A percentile compares a stretch with the other conserved stretches of the same genome.
These are phyloP conservation scores for Xylariaceae sp. DNA, from an alignment of 2,329 filamentous ascomycete genomes.

Conservation along the genomic window DNA sequence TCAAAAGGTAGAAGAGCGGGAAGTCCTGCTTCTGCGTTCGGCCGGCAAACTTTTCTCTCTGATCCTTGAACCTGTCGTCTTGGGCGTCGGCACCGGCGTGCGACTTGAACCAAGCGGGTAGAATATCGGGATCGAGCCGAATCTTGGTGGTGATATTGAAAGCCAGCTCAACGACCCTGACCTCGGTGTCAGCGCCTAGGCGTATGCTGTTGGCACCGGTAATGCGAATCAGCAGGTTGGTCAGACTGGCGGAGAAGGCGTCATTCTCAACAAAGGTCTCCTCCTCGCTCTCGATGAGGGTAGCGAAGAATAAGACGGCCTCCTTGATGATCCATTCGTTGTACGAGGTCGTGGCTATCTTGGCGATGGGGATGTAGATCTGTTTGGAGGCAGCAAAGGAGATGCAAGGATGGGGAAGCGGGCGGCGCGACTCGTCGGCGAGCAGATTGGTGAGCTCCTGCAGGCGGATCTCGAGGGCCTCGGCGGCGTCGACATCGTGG, in stretches of 20 bases:
- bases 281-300: conserved; percentile 92
- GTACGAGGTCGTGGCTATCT: conserved; percentile 81
- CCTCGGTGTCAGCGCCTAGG: conserved; percentile 78
- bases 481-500: conserved; percentile 59
- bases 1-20: conserved; percentile 89
- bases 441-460: conserved; percentile 70
- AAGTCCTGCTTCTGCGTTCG: conserved; percentile 89
- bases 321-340: conserved; percentile 84
- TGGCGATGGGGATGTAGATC: conserved; percentile 84
- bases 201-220: conserved; percentile 70
- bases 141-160: conserved; percentile 98
- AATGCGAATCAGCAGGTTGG: conserved; percentile 79
- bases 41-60: conserved; percentile 72
- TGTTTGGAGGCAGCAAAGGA: conserved; percentile 81
- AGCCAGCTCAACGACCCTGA: conserved; percentile 83
- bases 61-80: conserved; percentile 42
- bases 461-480: conserved; percentile 60
- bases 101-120: conserved; percentile 87
- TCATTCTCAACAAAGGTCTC: conserved; percentile 89
- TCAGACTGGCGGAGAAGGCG: conserved; percentile 80
- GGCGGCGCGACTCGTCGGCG: conserved; percentile 83
- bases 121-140: conserved; percentile 77
- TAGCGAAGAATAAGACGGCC: conserved; percentile 82
- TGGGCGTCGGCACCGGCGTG: conserved; percentile 32
- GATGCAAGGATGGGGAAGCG: conserved; percentile 88